A percentile compares a stretch with the other conserved stretches of the same genome.
Evolutionary conservation across 495 filamentous ascomycete genomes (phyloP).

Genomic region (Penicillium malachiteum): DNA sequence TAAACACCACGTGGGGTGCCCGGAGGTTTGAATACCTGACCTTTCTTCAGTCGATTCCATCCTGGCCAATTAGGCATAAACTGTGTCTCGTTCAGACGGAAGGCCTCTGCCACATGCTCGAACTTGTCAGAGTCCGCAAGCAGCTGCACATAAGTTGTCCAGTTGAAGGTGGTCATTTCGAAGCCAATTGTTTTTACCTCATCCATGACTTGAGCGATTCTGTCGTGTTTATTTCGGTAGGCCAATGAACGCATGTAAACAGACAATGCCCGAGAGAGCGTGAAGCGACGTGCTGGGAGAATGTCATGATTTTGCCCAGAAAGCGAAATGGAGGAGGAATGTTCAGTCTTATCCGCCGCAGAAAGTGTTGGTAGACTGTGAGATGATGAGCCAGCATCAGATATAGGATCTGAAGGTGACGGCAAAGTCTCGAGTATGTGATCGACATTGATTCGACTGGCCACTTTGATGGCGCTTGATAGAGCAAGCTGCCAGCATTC

Average conservation of each 20-base stretch:
- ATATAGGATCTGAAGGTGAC: not conserved
- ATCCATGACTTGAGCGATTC: constrained; percentile 49
- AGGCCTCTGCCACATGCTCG: constrained; percentile 51
- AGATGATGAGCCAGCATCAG: constrained; percentile 1
- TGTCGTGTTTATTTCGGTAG: constrained; percentile 40
- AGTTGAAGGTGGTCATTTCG: constrained; percentile 56
- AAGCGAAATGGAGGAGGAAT: no score
- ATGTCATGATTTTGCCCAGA: constrained; percentile 24
- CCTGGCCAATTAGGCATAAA: constrained; percentile 75
- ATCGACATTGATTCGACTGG: constrained; percentile 21
- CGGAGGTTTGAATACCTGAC: constrained; percentile 29
- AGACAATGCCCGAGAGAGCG: constrained; percentile 55
- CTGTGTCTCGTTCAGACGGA: constrained; percentile 64
- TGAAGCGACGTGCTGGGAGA: constrained; percentile 54
- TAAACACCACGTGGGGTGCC: constrained; percentile 31
- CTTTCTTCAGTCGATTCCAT: constrained; percentile 53
- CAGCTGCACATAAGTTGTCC: constrained; percentile 50
- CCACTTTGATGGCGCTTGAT: constrained; percentile 48
- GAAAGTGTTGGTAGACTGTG: not conserved
- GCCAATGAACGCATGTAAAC: constrained; percentile 61
- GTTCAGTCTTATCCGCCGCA: not conserved
- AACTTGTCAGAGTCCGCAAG: constrained; percentile 42
- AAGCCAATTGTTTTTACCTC: constrained; percentile 62
- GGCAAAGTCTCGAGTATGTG: constrained; percentile 10
- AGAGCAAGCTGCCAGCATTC: constrained; percentile 65